Evolutionary conservation across 306 rosid species (phyloP).

Genomic region (Abrus pulchellus): DNA sequence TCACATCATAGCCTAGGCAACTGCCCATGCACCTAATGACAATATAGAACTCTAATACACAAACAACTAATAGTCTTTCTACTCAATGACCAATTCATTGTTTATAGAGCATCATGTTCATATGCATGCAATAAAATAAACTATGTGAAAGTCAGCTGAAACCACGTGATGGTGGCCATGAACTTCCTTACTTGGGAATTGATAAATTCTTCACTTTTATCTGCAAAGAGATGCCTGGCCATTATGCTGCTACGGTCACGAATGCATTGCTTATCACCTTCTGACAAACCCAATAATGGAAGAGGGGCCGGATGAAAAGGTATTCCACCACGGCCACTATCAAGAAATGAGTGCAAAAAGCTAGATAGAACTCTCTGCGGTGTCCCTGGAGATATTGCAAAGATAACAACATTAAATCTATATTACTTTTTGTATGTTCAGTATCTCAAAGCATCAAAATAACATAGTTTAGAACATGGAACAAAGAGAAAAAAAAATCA

Average conservation of each 20-base stretch:
- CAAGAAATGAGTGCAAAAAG: constrained; percentile 93
- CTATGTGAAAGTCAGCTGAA: neutral
- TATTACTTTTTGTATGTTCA: neutral
- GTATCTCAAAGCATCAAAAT: constrained; percentile 24
- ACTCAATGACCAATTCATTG: constrained; percentile 25
- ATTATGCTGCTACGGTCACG: constrained; percentile 96
- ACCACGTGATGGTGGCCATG: constrained; percentile 19
- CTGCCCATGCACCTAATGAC: neutral
- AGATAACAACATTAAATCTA: constrained; percentile 34
- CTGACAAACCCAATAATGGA: constrained; percentile 88
- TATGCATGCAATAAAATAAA: constrained; percentile 13
- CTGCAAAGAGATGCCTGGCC: constrained; percentile 99
- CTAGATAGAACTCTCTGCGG: constrained; percentile 92
- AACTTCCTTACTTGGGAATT: constrained; percentile 80
- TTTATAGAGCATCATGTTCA: constrained; percentile 23
- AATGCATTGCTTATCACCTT: constrained; percentile 94
- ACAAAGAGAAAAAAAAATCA: neutral
- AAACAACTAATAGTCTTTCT: constrained; percentile 14
- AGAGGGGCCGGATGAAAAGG: constrained; percentile 90
- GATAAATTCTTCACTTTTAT: constrained; percentile 89
- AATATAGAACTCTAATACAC: constrained; percentile 35
- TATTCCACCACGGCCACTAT: constrained; percentile 87
- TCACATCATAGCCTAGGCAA: constrained; percentile 14
- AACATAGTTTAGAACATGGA: neutral
- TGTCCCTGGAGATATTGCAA: constrained; percentile 74